phyloP scores from a whole-genome alignment of 192 early-diverging fungal genomes.

The Piromyces sp. region DNA sequence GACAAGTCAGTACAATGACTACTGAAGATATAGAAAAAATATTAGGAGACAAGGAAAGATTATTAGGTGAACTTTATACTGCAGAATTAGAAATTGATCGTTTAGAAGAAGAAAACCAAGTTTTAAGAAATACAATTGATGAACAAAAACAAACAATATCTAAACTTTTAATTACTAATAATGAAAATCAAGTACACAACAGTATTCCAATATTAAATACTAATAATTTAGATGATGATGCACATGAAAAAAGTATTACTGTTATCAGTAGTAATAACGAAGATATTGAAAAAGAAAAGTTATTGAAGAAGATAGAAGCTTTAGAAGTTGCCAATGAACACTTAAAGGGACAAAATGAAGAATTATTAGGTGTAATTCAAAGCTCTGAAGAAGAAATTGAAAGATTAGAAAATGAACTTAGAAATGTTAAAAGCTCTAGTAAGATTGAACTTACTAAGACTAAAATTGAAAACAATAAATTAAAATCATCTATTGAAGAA shows the following conservation, averaged over 20 bases:
- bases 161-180: background rate
- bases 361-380: background rate
- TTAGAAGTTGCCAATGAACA: background rate
- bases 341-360: background rate
- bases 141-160: background rate
- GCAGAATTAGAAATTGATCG: background rate
- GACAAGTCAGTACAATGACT: background rate
- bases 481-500: background rate
- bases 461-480: background rate
- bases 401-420: background rate
- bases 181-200: background rate
- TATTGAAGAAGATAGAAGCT: background rate
- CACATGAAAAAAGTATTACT: background rate
- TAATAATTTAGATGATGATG: background rate
- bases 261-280: background rate
- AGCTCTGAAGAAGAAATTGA: background rate
- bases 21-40: background rate
- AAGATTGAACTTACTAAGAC: background rate
- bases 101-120: background rate
- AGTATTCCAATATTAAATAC: background rate
- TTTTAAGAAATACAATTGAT: background rate
- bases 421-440: background rate
- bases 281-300: background rate
- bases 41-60: background rate
- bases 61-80: background rate